phyloP scores from a whole-genome alignment of 495 filamentous ascomycete genomes.

The Choiromyces venosus region DNA sequence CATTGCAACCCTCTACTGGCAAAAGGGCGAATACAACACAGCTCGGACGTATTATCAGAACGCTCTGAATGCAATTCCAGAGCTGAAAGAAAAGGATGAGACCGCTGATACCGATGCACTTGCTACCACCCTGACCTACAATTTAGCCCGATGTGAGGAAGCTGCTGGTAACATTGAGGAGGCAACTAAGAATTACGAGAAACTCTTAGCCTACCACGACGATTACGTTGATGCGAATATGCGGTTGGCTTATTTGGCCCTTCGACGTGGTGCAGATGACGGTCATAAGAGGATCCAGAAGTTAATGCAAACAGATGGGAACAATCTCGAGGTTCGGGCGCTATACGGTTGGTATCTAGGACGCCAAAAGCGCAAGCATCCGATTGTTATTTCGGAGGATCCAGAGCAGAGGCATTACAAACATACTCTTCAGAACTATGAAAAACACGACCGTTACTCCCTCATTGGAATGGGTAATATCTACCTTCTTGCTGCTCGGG shows the following conservation, averaged over 20 bases:
- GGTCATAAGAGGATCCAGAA: constrained; percentile 76
- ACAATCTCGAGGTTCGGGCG: constrained; percentile 82
- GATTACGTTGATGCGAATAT: constrained; percentile 89
- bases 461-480: constrained; percentile 95
- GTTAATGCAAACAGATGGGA: constrained; percentile 69
- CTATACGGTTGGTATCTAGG: constrained; percentile 93
- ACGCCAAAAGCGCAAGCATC: constrained; percentile 69
- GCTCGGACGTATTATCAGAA: constrained; percentile 85
- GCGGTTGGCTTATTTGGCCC: constrained; percentile 78
- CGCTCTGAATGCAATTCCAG: constrained; percentile 68
- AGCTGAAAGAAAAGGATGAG: constrained; percentile 61
- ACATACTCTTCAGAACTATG: constrained; percentile 84
- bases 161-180: constrained; percentile 71
- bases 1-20: constrained; percentile 90
- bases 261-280: constrained; percentile 79
- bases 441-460: constrained; percentile 95
- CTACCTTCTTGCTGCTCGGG: constrained; percentile 74
- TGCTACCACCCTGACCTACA: constrained; percentile 89
- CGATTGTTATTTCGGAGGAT: constrained; percentile 76
- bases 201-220: constrained; percentile 69
- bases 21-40: constrained; percentile 69
- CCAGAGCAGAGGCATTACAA: constrained; percentile 90
- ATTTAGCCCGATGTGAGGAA: constrained; percentile 94
- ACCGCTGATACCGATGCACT: constrained; percentile 79
- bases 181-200: constrained; percentile 80